Base-by-base conservation (phyloP, 2,329 filamentous ascomycete species). In the Cladorrhinum sp. region DNA sequence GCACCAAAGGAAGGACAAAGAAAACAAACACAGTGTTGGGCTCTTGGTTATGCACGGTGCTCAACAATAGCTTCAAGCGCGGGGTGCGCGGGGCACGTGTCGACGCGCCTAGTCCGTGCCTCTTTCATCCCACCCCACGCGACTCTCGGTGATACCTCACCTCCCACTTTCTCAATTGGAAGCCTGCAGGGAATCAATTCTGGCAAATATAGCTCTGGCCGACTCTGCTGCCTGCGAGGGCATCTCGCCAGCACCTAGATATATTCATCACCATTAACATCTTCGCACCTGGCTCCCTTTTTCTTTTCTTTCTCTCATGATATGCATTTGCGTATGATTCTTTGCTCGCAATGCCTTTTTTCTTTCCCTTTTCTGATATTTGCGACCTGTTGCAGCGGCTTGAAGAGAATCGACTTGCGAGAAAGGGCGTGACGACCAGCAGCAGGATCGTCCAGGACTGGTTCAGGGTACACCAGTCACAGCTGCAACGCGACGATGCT, bases 381-480 rank as follows among this genome's bases (percentile, higher is more conserved):
- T 94, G 90, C 76, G 84, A 90, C 63, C 79, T 96, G 3, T 80
- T 96, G 49, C 86, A 92, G 63, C 76, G 80, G 23, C 79, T 92
- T 16, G 86, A 92, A 1, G 73, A 76, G 62, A 73, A 74, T 50
- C 72, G 76, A 3, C 73, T 72, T 24, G 59, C 71, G 1, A 64
- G 59, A 52, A 67, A 69, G 1, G 73, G 68, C 14, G 74, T 74
- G 53, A 72, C 64, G 61, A 66, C 52, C 14, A 73, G 71, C 33
- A 67, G 71, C 1, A 62, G 67, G 2, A 70, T 79, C 4, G 79
- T 91, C 36, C 70, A 76, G 9, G 73, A 78, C 26, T 97, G 93
- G 92, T 95, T 96, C 73, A 71, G 72, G 14, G 75, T 78, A 1
- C 83, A 96, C 71, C 83, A 83, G 4, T 73, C 26, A 74, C 16